Conservation (phyloP, 345 rosid genomes). For the Salix koriyanagi region DNA sequence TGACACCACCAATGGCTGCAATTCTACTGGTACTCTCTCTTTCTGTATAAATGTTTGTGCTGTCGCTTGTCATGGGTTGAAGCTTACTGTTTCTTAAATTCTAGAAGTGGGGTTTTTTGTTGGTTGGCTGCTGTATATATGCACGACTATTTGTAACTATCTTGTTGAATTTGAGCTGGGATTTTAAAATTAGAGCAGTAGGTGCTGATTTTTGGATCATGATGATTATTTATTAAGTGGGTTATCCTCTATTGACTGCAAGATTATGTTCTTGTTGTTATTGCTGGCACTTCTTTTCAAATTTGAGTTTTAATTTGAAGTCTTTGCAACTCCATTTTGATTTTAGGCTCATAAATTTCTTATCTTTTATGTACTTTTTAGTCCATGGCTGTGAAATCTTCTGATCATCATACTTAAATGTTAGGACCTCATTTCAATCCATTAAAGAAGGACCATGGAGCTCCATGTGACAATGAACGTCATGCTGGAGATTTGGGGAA, state of each 20-base stretch:
- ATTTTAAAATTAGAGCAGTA: background rate
- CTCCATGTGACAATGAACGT: constrained; percentile 64
- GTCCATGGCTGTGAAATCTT: background rate
- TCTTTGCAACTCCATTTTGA: background rate
- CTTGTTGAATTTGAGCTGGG: background rate
- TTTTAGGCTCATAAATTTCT: background rate
- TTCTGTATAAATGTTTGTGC: background rate
- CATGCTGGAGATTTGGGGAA: constrained; percentile 98
- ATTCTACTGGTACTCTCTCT: constrained; percentile 59
- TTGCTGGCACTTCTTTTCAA: background rate
- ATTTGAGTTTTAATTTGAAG: background rate
- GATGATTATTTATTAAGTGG: background rate
- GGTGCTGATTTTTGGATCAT: background rate
- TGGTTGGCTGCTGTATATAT: background rate
- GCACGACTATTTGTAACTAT: background rate
- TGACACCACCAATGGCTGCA: constrained; percentile 95
- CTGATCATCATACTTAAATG: background rate
- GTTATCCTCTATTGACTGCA: background rate
- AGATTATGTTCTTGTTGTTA: background rate
- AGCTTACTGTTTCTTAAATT: background rate
- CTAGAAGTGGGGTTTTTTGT: background rate
- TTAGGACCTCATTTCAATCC: constrained; percentile 98
- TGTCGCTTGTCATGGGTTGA: background rate
- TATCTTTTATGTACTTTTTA: background rate
- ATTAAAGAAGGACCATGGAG: constrained; percentile 67